Evolutionary conservation across 1,139 yeast genomes (phyloP), one percentile per base, ranked within the genome.

Genomic region (Yamadazyma sp.): DNA sequence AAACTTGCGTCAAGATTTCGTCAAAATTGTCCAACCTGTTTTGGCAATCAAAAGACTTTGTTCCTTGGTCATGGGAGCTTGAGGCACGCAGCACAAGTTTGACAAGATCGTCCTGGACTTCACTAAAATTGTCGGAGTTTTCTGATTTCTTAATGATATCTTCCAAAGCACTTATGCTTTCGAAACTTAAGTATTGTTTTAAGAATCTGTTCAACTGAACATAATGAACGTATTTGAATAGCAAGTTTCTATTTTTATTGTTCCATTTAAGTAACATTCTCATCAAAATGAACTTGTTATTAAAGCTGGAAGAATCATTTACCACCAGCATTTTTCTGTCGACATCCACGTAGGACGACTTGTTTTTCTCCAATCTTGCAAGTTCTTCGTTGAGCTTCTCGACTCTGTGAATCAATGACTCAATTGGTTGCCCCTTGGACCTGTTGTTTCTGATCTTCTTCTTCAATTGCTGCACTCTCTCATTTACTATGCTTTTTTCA

Each of bases 181-280:
- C 73, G 46, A 61, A 65, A 3, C 71, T 59, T 29, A 70, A 46
- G 38, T 62, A 70, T 39, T 64, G 64, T 17, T 46, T 41, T 37
- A 67, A 48, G 23, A 52, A 50, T 23, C 59, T 50, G 31, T 52
- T 54, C 33, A 66, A 48, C 31, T 64, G 66, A 12, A 70, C 69
- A 42, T 63, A 67, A 47, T 70, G 73, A 35, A 70, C 47, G 47
- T 70, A 71, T 45, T 62, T 66, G 43, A 64, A 51, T 8, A 69
- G 46, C 16, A 52, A 46, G 40, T 72, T 67, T 21, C 77, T 48
- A 40, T 65, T 68, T 12, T 53, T 45, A 29, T 59, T 59, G 45
- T 71, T 71, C 76, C 76, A 72, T 44, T 70, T 71, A 32, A 70
- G 53, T 29, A 67, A 57, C 73, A 68, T 69, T 31, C 66, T 59